A percentile compares a stretch with the other conserved stretches of the same genome.
Conservation (phyloP, 257 asterid genomes). For the Solanum microdontum region DNA sequence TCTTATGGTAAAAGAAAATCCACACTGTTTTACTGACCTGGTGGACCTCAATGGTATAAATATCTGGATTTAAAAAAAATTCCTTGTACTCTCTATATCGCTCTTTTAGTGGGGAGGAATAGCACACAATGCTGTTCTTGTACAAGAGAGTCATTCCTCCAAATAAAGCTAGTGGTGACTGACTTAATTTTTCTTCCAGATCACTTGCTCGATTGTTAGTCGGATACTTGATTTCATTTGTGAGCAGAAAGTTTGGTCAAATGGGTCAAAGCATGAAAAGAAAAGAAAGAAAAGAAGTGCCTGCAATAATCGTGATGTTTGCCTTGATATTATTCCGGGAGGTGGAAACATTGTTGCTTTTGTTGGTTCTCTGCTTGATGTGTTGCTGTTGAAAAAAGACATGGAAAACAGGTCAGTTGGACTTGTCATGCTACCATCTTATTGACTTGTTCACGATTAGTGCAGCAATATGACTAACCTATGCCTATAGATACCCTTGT, state of each 20-base stretch:
- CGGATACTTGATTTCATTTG: slow-evolving; percentile 43
- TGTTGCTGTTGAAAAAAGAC: slow-evolving; percentile 60
- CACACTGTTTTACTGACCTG: not conserved
- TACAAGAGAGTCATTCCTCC: not conserved
- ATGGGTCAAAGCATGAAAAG: slow-evolving; percentile 32
- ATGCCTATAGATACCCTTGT: not conserved
- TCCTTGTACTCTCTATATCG: not conserved
- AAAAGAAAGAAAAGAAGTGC: slow-evolving; percentile 42
- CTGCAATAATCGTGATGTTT: slow-evolving; percentile 15
- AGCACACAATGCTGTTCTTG: not conserved
- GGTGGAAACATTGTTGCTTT: slow-evolving; percentile 32
- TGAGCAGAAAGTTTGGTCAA: slow-evolving; percentile 22
- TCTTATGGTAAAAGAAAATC: not conserved
- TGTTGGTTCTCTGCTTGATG: slow-evolving; percentile 65
- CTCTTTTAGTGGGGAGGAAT: not conserved
- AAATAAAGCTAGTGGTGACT: not conserved
- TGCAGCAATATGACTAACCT: not conserved
- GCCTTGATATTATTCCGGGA: slow-evolving; percentile 13
- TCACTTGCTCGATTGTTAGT: slow-evolving; percentile 33
- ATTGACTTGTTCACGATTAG: not conserved
- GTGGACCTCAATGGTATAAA: not conserved
- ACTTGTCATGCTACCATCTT: not conserved
- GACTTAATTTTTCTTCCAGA: slow-evolving; percentile 41
- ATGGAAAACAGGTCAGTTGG: slow-evolving; percentile 52
- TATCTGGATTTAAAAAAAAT: not conserved